Percentiles rank a stretch among this genome's conserved stretches.
These are phyloP conservation scores for Conoideocrella luteorostrata DNA, from an alignment of 2,329 filamentous ascomycete genomes.

Conservation along the genomic window DNA sequence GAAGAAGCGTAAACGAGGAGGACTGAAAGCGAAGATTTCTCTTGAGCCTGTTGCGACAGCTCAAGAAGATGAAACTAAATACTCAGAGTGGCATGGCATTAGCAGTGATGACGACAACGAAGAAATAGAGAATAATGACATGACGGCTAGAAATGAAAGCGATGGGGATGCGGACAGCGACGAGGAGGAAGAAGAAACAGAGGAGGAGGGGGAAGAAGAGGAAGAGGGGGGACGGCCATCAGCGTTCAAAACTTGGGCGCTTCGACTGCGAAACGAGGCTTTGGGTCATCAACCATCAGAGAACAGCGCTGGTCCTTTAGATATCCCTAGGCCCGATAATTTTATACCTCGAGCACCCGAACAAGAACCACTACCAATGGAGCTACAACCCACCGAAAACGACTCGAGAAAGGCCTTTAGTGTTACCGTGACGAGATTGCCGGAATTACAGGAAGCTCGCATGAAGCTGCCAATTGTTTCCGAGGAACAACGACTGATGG, in stretches of 20 bases:
- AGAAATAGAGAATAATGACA: constrained; percentile 26
- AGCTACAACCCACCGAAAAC: constrained; percentile 56
- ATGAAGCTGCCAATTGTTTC: constrained; percentile 82
- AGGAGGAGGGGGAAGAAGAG: constrained; percentile 26
- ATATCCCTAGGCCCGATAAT: constrained; percentile 51
- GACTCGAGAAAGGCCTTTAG: constrained; percentile 66
- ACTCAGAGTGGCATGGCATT: constrained; percentile 58
- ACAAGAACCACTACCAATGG: constrained; percentile 62
- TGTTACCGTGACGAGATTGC: constrained; percentile 61
- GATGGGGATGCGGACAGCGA: constrained; percentile 22
- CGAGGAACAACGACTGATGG: constrained; percentile 97
- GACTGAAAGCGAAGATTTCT: constrained; percentile 50
- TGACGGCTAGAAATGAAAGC: constrained; percentile 25
- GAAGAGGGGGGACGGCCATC: constrained; percentile 34
- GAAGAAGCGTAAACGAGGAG: constrained; percentile 69
- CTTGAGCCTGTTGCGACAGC: constrained; percentile 31
- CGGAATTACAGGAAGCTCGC: constrained; percentile 71
- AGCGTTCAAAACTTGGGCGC: constrained; percentile 92
- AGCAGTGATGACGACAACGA: constrained; percentile 37
- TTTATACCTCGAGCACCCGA: constrained; percentile 64
- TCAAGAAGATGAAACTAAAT: constrained; percentile 30
- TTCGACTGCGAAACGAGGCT: constrained; percentile 76
- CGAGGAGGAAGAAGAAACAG: constrained; percentile 22
- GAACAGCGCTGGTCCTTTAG: constrained; percentile 33
- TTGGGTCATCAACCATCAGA: constrained; percentile 56